Base-by-base conservation (phyloP, 495 filamentous ascomycete genomes). In the Penicillium coffeae region DNA sequence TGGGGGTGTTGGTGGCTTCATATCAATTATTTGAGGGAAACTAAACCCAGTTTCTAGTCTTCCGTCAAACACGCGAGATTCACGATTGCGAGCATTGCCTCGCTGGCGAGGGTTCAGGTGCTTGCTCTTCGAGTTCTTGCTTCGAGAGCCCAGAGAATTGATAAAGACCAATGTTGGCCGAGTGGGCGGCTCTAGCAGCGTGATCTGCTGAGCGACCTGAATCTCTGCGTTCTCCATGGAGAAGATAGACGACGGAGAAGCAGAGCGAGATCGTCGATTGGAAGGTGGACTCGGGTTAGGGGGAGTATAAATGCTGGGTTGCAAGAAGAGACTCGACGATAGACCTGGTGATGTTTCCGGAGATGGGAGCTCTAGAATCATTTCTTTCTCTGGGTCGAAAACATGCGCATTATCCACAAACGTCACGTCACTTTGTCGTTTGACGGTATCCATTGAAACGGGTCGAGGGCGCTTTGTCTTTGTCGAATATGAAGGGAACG, bases 381-480 rank as follows among this genome's bases (percentile, higher is more conserved):
- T 51, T 3, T 68, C 60, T 21, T 72, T 66, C 30, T 71, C 66
- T 9, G 59, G 52, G 36, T 68, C 66, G 39, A 71, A 69, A 21
- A 69, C 65, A 35, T 63, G 68, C 2, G 66, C 49, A 25, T 66
- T 64, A 21, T 66, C 65, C 8, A 47, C 59, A 15, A 69, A 71
- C 18, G 63, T 66, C 0, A 63, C 55, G 35, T 44, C 60, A 37
- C 68, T 72, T 45, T 53, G 68, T n/a, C 68, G 64, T 52, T 73
- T 74, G 38, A 72, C 52, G 1, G 71, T 74, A 18, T 70, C 66
- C 41, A 71, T 63, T 0, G 71, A 74, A 7, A 73, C 63, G 0
- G 70, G 68, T 2, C 70, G 57, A 14, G 62, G 58, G 1, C 52
- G 36, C 45, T 70, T 71, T 18, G 45, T 45, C 45, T 70, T 71